Conservation (phyloP, 2,329 filamentous ascomycete genomes). For the Phialophora chinensis region DNA sequence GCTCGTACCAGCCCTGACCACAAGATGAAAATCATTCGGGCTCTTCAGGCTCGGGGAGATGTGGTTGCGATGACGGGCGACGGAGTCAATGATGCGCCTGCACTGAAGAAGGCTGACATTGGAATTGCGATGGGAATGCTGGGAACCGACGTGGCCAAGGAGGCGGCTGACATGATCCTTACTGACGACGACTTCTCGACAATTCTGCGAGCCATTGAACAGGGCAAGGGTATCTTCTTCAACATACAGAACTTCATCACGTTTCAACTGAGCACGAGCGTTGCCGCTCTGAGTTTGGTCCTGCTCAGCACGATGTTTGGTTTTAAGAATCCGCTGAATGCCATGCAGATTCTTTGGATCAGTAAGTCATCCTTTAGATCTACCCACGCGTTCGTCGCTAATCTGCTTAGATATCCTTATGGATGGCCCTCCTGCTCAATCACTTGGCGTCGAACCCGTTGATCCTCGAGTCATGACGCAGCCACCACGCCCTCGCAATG, state of each 20-base stretch:
- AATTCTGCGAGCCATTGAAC: constrained; percentile 93
- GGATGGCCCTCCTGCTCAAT: constrained; percentile 97
- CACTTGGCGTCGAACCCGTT: constrained; percentile 91
- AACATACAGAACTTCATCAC: constrained; percentile 99
- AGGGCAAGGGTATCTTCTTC: constrained; percentile 99
- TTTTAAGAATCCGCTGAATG: constrained; percentile 93
- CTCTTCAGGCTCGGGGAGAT: constrained; percentile 88
- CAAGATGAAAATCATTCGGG: constrained; percentile 94
- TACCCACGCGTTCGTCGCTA: constrained; percentile 35
- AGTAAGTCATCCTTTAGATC: constrained; percentile 64
- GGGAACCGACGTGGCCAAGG: constrained; percentile 96
- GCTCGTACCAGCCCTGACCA: constrained; percentile 96
- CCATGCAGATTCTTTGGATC: constrained; percentile 99
- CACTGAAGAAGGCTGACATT: constrained; percentile 95
- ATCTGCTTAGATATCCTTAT: constrained; percentile 85
- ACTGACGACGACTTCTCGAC: constrained; percentile 89
- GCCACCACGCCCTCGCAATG: constrained; percentile 83
- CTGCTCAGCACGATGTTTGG: constrained; percentile 90
- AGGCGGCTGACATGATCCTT: constrained; percentile 85
- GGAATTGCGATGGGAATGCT: constrained; percentile 95
- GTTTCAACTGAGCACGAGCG: constrained; percentile 96
- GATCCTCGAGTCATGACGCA: constrained; percentile 93
- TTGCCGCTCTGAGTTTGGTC: constrained; percentile 88
- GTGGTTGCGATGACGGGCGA: constrained; percentile 99
- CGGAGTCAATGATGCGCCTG: constrained; percentile 96